phyloP scores from a whole-genome alignment of 768 basidiomycete species.

The Xerocomellus chrysenteron region DNA sequence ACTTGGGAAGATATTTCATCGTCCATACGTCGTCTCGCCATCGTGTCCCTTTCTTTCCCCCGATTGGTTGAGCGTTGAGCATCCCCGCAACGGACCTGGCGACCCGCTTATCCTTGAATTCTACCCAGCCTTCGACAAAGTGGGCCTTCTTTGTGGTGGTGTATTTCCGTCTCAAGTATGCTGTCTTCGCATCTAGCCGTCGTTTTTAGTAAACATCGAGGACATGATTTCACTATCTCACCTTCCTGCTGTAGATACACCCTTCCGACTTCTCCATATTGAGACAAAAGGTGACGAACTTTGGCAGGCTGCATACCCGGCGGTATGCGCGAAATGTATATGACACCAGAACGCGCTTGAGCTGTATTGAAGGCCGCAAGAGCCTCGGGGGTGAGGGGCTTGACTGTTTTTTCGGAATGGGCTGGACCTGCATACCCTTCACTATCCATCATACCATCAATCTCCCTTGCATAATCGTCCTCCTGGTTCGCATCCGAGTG shows the following conservation, averaged over 20 bases:
- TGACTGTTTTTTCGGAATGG: slow-evolving; percentile 48
- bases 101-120: slow-evolving; percentile 92
- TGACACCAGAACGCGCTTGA: slow-evolving; percentile 76
- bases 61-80: slow-evolving; percentile 95
- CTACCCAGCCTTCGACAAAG: slow-evolving; percentile 97
- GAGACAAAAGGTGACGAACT: slow-evolving; percentile 89
- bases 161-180: slow-evolving; percentile 78
- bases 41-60: slow-evolving; percentile 84
- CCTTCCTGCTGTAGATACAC: slow-evolving; percentile 95
- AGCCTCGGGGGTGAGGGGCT: slow-evolving; percentile 73
- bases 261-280: slow-evolving; percentile 85
- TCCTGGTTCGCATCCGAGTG: slow-evolving; percentile 19
- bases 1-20: slow-evolving; percentile 96
- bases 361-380: slow-evolving; percentile 72
- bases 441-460: slow-evolving; percentile 43
- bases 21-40: slow-evolving; percentile 99
- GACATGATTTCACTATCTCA: slow-evolving; percentile 30
- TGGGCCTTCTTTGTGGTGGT: slow-evolving; percentile 83
- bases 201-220: neutral
- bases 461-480: slow-evolving; percentile 30
- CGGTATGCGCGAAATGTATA: slow-evolving; percentile 95
- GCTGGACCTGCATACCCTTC: slow-evolving; percentile 57
- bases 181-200: slow-evolving; percentile 73
- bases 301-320: slow-evolving; percentile 98
- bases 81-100: slow-evolving; percentile 90